Base-by-base conservation (phyloP, 2,329 filamentous ascomycete species). In the Clonostachys solani region DNA sequence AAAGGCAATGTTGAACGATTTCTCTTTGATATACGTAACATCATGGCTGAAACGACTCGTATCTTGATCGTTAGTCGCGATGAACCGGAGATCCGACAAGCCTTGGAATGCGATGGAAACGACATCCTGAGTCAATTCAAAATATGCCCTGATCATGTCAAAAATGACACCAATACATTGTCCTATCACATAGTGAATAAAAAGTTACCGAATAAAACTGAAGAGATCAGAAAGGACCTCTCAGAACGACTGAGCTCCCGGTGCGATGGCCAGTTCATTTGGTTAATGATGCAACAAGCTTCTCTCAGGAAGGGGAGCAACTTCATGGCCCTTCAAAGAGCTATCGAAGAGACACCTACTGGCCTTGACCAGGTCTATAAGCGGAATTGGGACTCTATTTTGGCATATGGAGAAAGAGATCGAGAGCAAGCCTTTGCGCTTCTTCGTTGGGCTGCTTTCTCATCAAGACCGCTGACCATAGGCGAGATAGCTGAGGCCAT, bases 201-300 rank as follows among this genome's bases (percentile, higher is more conserved):
- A 6, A 65, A 57, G 15, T 45, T 69, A 1, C 9, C 41, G 0
- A 61, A 60, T 3, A 62, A 65, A n/a, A 53, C 45, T 7, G 19
- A 57, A 1, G 17, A 38, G 1, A 19, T 60, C 0, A 49, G 48
- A n/a, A 3, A 46, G 0, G 41, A 52, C 0, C 45, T 67, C 1
- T 58, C 61, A 2, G 12, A 53, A 6, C 47, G 40, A 15, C 55
- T 68, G 47, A 47, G 60, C 0, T 43, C 57, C 3, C 49, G 56
- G 2, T 66, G 58, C 23, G 49, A 62, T 2, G 66, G 62, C 0
- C 65, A 66, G 40, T 68, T 69, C 34, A 40, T 68, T 0, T 66
- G 56, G 54, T 49, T 68, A 1, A 61, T 56, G 15, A 33, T 68
- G 49, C 56, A 64, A 12, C 57, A 58, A 10, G 34, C 54, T 2